Percentiles rank a stretch among this genome's conserved stretches.
These are phyloP conservation scores for Cystobasidium tubakii DNA, from an alignment of 768 basidiomycete species.

Conservation along the genomic window DNA sequence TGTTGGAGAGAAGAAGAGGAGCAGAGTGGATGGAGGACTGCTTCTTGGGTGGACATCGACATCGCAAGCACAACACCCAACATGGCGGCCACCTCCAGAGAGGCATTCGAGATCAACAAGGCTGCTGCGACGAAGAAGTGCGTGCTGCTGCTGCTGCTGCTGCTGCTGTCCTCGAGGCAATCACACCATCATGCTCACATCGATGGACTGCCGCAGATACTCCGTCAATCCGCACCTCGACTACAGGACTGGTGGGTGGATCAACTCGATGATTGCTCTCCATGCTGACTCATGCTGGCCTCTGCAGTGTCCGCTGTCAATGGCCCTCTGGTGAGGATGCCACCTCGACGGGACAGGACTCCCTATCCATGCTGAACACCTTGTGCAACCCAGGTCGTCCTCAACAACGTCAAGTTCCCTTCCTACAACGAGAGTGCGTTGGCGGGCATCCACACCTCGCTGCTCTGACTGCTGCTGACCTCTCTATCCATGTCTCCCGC, in stretches of 20 bases:
- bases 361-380: neutral
- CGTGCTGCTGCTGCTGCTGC: neutral
- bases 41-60: neutral
- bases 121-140: constrained; percentile 34
- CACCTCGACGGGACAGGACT: neutral
- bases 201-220: constrained; percentile 14
- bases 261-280: neutral
- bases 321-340: constrained; percentile 11
- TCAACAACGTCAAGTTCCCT: constrained; percentile 33
- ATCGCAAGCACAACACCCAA: neutral
- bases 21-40: neutral
- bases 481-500: neutral
- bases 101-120: constrained; percentile 35
- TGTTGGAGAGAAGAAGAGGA: constrained; percentile 13
- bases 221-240: constrained; percentile 29
- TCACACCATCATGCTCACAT: too few relatives aligned
- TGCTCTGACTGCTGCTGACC: neutral
- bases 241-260: constrained; percentile 17
- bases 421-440: constrained; percentile 29
- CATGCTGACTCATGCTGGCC: neutral
- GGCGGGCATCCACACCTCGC: neutral
- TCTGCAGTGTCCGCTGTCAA: constrained; percentile 31
- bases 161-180: neutral
- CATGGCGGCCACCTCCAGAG: constrained; percentile 8
- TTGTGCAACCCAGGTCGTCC: constrained; percentile 20